A percentile compares a stretch with the other conserved stretches of the same genome.
These are phyloP conservation scores for Ogataea hybrid DNA, from an alignment of 1,139 yeast species.

Conservation along the genomic window DNA sequence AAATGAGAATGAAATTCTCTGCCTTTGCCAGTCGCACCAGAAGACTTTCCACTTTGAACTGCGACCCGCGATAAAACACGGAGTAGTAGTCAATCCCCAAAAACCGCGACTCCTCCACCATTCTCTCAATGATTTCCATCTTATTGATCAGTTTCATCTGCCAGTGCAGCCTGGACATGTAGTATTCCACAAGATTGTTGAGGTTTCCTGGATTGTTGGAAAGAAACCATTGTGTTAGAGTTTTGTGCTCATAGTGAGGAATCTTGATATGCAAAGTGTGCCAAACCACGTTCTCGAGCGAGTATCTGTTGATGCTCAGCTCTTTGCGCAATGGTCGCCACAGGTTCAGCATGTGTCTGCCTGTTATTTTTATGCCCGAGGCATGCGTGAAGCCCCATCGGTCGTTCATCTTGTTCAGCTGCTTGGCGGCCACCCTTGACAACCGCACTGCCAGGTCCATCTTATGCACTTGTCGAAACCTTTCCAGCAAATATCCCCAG, in stretches of 20 bases:
- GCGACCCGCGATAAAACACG: constrained; percentile 87
- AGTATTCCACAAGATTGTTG: constrained; percentile 49
- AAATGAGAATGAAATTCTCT: constrained; percentile 68
- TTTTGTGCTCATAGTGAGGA: constrained; percentile 57
- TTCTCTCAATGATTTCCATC: constrained; percentile 67
- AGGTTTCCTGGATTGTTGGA: constrained; percentile 32
- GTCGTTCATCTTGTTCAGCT: constrained; percentile 59
- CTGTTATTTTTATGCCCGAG: constrained; percentile 63
- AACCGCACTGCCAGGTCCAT: constrained; percentile 52
- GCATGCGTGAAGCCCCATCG: constrained; percentile 85
- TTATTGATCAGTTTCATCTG: constrained; percentile 52
- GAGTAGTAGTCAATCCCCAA: constrained; percentile 90
- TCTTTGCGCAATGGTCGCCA: constrained; percentile 78
- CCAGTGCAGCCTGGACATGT: constrained; percentile 45
- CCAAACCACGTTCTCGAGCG: constrained; percentile 73
- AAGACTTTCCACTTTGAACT: constrained; percentile 87
- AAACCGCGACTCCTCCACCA: constrained; percentile 80
- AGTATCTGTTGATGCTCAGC: constrained; percentile 60
- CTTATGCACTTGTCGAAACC: constrained; percentile 48
- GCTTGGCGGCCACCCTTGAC: constrained; percentile 49
- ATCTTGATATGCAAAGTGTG: constrained; percentile 64
- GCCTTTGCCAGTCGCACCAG: constrained; percentile 69
- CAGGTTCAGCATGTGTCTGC: constrained; percentile 78
- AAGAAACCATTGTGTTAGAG: constrained; percentile 52
- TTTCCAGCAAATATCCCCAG: constrained; percentile 86